Evolutionary conservation across 2,329 filamentous ascomycete genomes (phyloP), one percentile per base, ranked within the genome.

Genomic region (Monilinia polystroma): DNA sequence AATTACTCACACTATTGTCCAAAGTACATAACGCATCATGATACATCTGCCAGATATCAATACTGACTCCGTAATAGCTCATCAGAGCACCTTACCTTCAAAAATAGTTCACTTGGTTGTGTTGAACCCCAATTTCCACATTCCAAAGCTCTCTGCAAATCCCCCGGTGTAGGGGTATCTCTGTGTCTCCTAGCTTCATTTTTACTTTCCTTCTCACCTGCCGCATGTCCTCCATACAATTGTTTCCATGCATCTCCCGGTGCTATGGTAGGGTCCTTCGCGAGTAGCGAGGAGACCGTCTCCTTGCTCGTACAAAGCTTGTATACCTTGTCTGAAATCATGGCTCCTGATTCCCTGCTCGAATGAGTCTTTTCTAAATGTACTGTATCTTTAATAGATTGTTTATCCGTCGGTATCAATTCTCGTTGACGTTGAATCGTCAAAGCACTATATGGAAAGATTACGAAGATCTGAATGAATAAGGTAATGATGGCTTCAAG

Each of bases 121-220:
- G 82, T 81, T 0, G 81, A 74, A 0, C 88, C 89, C 85, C 90
- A 93, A 63, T 84, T 86, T 2, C 90, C 90, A 74, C 89, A 92
- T 66, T 81, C 74, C 10, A 78, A 77, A 1, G 87, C 87, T 55
- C 79, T 81, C 51, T 84, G 77, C 35, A 90, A 74, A 41, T 84
- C 82, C 58, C 83, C 80, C 2, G 70, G 63, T 26, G 73, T 72
- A 26, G 68, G 52, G 4, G 67, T 60, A 62, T 70, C 68, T 52
- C 70, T 51, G 47, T 75, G 67, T 29, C 66, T 65, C 54, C 68
- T 70, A 10, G 73, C 70, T 20, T 67, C 70, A 12, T 60, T 64
- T 11, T 63, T 68, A 47, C 68, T 71, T n/a, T 69, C 71, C 26
- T 73, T 69, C 35, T 70, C 66, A 58, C 69, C 67, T 5, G 63